Evolutionary conservation across 495 filamentous ascomycete genomes (phyloP), one percentile per base, ranked within the genome.

Genomic region (Podospora didyma): DNA sequence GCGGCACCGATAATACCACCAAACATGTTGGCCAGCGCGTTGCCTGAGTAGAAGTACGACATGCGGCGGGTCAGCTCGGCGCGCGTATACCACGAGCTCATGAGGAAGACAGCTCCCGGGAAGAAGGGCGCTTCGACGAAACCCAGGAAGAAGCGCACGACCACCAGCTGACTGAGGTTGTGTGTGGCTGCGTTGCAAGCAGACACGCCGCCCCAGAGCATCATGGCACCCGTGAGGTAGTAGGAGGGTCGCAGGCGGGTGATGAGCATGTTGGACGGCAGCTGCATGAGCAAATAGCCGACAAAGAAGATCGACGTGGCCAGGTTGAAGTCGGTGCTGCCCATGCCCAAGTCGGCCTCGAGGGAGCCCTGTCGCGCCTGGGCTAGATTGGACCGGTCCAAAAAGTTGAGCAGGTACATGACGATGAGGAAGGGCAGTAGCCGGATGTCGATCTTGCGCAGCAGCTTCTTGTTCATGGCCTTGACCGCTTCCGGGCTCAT

Each of bases 111-210:
- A 11, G 74, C 76, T 0, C 73, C 78, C 2, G 72, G 68, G 54
- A 79, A 83, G 55, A 80, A 82, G 0, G 79, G 77, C 0, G 82
- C 79, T 62, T 84, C 81, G 24, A 79, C 76, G 37, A 87, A 81
- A 51, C 86, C 85, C 3, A 89, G 75, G 46, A 87, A 81, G 70
- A 88, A 86, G 12, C 85, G 76, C 50, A 82, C 75, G 0, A 74
- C 79, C 7, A 87, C 66, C 23, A 88, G 71, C 10, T 82, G 79
- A 17, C 71, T 67, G 56, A 78, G 87, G 49, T 71, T 85, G 4
- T 74, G 67, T 1, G 75, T 74, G 17, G 73, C 80, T 7, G 81
- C 82, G 31, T 82, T 84, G 39, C 74, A 73, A 0, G 79, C 76
- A 1, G 80, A 84, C 23, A 88, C 82, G 7, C 77, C 67, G 16